A percentile compares a stretch with the other conserved stretches of the same genome.
Evolutionary conservation across 345 rosid genomes (phyloP).

Genomic region (Lepidium didymum): DNA sequence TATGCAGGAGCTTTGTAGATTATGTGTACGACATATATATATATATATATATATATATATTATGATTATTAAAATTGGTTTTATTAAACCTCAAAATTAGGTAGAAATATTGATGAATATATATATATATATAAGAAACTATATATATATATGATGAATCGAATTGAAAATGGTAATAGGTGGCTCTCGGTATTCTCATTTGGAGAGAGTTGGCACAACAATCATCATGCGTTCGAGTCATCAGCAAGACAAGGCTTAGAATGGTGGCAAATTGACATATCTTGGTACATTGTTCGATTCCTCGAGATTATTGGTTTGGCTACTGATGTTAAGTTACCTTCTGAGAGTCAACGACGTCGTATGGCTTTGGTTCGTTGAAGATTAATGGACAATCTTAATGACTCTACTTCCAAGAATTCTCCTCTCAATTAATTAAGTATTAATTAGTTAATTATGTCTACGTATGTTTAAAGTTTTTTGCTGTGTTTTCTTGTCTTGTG

Average conservation of each 20-base stretch:
- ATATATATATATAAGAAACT: neutral
- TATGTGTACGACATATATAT: too few species aligned
- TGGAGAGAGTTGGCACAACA: conserved; percentile 35
- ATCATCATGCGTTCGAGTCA: conserved; percentile 32
- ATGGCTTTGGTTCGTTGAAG: conserved; percentile 24
- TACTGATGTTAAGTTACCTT: conserved; percentile 29
- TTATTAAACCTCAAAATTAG: too few species aligned
- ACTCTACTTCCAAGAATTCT: neutral
- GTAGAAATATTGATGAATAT: neutral
- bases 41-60: too few species aligned
- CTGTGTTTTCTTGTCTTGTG: neutral
- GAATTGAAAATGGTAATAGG: conserved; percentile 10
- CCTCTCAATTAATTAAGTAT: neutral
- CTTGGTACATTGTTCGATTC: conserved; percentile 29
- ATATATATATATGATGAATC: neutral
- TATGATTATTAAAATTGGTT: too few species aligned
- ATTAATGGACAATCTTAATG: neutral
- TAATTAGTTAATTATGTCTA: conserved; percentile 1
- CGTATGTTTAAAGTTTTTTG: conserved; percentile 7
- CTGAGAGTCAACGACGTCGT: conserved; percentile 27
- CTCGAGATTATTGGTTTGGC: conserved; percentile 30
- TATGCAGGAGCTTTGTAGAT: too few species aligned
- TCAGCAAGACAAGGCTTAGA: conserved; percentile 33
- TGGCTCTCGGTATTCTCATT: conserved; percentile 32
- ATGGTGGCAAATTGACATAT: conserved; percentile 32